Conservation (phyloP, 2,329 filamentous ascomycete genomes). For the Cordyceps fumosorosea region DNA sequence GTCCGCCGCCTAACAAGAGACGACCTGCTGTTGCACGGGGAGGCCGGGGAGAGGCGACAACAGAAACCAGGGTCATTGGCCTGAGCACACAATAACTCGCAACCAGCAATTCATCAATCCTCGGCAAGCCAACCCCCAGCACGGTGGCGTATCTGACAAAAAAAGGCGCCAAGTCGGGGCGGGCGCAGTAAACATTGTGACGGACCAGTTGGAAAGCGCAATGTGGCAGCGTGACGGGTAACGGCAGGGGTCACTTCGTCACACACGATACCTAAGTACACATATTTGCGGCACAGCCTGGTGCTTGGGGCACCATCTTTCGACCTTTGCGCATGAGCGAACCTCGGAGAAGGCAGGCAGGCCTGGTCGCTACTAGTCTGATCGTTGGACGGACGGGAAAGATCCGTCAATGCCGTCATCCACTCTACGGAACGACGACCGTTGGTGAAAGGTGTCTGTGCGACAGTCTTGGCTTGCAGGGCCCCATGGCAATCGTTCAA, state of each 20-base stretch:
- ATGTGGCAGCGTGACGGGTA: background rate
- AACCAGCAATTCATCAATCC: background rate
- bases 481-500: background rate
- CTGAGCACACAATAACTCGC: background rate
- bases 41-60: background rate
- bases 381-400: background rate
- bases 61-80: background rate
- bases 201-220: background rate
- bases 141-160: conserved; percentile 2
- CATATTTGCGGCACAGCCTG: background rate
- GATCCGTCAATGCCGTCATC: background rate
- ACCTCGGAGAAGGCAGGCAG: background rate
- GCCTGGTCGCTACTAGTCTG: background rate
- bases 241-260: background rate
- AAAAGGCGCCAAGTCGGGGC: background rate
- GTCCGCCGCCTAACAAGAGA: background rate
- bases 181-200: background rate
- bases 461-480: background rate
- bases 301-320: background rate
- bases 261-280: too few relatives aligned
- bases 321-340: background rate
- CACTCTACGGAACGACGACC: background rate
- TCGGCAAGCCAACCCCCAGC: background rate
- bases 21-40: background rate
- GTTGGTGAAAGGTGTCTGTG: background rate